A percentile compares a stretch with the other conserved stretches of the same genome.
These are phyloP conservation scores for Acephala macrosclerotiorum DNA, from an alignment of 2,329 filamentous ascomycete species.

Conservation along the genomic window DNA sequence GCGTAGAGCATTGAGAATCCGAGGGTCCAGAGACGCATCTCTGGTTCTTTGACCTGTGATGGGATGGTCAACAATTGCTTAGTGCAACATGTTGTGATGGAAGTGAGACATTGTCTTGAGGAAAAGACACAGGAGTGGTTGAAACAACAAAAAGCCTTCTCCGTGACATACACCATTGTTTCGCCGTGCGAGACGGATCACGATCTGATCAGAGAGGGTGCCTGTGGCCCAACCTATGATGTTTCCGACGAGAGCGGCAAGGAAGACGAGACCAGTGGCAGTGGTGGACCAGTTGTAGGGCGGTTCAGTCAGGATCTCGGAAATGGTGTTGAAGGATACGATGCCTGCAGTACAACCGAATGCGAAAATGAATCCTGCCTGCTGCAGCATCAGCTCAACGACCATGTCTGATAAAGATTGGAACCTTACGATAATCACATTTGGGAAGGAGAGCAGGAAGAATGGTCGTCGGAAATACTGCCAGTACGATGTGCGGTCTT, in stretches of 20 bases:
- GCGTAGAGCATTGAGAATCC: conserved; percentile 44
- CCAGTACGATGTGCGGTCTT: conserved; percentile 3
- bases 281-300: conserved; percentile 27
- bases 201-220: conserved; percentile 43
- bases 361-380: conserved; percentile 11
- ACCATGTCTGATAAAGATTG: too few species aligned
- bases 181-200: conserved; percentile 44
- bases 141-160: too few species aligned
- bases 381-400: not conserved
- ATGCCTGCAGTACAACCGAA: not conserved
- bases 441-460: conserved; percentile 3
- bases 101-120: too few species aligned
- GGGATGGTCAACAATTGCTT: too few species aligned
- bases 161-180: conserved; percentile 46
- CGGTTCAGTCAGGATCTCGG: conserved; percentile 13
- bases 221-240: conserved; percentile 47
- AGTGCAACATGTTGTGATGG: too few species aligned
- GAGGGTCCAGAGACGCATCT: conserved; percentile 49
- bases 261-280: conserved; percentile 39
- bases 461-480: conserved; percentile 4
- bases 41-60: conserved; percentile 49
- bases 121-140: too few species aligned
- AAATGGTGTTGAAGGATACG: conserved; percentile 2
- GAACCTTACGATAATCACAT: not conserved
- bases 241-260: conserved; percentile 45